Percentiles rank a stretch among this genome's conserved stretches.
phyloP scores from a whole-genome alignment of 2,329 filamentous ascomycete genomes.

The Fusarium miscanthi region DNA sequence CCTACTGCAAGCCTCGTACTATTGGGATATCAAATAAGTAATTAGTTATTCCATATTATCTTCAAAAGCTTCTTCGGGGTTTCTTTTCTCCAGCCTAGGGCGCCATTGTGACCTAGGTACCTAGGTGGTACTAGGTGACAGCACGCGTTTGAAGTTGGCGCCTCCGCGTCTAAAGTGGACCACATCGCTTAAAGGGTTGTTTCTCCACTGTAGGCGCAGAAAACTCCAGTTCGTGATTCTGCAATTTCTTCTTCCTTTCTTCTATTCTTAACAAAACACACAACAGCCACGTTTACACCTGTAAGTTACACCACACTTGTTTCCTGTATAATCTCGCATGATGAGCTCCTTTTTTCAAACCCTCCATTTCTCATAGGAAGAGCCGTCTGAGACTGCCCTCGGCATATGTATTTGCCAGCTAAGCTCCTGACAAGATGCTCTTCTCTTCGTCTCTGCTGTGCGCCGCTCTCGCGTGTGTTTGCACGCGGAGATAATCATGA shows the following conservation, averaged over 20 bases:
- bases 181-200: conserved; percentile 27
- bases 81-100: not conserved
- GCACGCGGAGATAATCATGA: conserved; percentile 47
- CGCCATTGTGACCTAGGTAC: not conserved
- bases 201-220: conserved; percentile 28
- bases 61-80: not conserved
- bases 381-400: conserved; percentile 59
- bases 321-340: conserved; percentile 48
- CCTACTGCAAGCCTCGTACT: not conserved
- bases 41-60: not conserved
- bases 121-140: not conserved
- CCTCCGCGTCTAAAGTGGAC: conserved; percentile 24
- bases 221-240: conserved; percentile 34
- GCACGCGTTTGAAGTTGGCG: conserved; percentile 13
- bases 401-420: conserved; percentile 38
- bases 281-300: not conserved
- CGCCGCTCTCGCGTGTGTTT: conserved; percentile 48
- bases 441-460: conserved; percentile 31
- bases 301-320: conserved; percentile 16
- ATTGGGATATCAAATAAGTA: too few relatives aligned
- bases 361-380: conserved; percentile 56
- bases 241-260: conserved; percentile 37
- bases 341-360: conserved; percentile 56
- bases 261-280: conserved; percentile 7
- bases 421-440: conserved; percentile 39